Evolutionary conservation across 768 basidiomycete species (phyloP).

Genomic region (Leccinellum rugosiceps): DNA sequence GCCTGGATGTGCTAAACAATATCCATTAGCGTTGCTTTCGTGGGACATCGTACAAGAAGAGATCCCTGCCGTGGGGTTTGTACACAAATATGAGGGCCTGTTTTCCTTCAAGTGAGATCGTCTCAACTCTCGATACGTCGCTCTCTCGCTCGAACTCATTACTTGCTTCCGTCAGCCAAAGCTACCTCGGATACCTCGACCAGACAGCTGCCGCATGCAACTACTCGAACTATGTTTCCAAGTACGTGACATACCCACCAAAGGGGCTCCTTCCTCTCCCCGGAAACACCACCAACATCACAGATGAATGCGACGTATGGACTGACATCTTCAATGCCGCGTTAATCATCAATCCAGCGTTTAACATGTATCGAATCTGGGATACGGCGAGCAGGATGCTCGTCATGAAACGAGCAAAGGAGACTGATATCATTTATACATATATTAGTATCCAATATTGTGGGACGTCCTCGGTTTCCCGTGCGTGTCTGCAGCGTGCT

Average conservation of each 20-base stretch:
- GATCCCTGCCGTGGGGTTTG: conserved; percentile 72
- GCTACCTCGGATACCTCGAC: conserved; percentile 60
- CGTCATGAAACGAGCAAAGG: not conserved
- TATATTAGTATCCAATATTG: conserved; percentile 50
- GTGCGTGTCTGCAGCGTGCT: conserved; percentile 35
- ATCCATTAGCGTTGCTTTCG: conserved; percentile 47
- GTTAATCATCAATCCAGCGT: conserved; percentile 64
- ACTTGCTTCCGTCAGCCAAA: conserved; percentile 46
- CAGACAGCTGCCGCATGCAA: conserved; percentile 50
- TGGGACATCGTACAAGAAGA: conserved; percentile 64
- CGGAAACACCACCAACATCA: conserved; percentile 44
- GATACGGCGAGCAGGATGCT: conserved; percentile 46
- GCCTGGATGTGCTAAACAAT: not conserved
- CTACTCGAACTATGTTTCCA: conserved; percentile 59
- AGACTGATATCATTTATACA: not conserved
- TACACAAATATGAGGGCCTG: conserved; percentile 66
- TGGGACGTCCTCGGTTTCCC: conserved; percentile 87
- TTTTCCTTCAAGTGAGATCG: conserved; percentile 66
- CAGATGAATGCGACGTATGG: conserved; percentile 66
- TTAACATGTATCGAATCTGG: conserved; percentile 75
- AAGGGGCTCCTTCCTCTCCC: conserved; percentile 65
- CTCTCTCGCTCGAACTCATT: not conserved
- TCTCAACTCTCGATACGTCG: not conserved
- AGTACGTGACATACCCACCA: conserved; percentile 67
- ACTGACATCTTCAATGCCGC: conserved; percentile 60